Base-by-base conservation (phyloP, 208 protist genomes). In the Leishmania aethiopica region DNA sequence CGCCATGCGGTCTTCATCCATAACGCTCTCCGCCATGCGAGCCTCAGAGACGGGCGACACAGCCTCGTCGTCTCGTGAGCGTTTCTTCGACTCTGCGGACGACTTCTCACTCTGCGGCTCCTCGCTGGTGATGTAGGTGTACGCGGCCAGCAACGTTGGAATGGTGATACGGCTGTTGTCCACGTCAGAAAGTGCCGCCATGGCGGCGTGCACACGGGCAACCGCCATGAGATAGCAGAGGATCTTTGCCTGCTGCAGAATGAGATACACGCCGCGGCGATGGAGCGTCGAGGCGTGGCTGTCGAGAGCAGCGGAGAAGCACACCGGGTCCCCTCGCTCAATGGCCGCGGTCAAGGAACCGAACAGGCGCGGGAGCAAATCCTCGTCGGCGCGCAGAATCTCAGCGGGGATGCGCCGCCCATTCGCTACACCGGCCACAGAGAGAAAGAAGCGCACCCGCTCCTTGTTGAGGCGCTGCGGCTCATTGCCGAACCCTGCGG, bases 141-240 rank as follows among this genome's bases (percentile, higher is more conserved):
- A 94, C 3, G 87, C 91, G 0, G 88, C 88, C 15, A 91, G 87
- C 51, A 97, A 70, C 3, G 87, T 88, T 13, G 78, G 70, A n/a
- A 97, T 76, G 2, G 92, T 88, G 55, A 97, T 85, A 57, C 92
- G 92, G 74, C 88, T 97, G 84, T 88, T 93, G 82, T 97, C 94
- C 11, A 83, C 85, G 42, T 85, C 89, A 3, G 74, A 72, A 42
- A 92, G 84, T 3, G 55, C 42, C 17, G 76, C 83, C 51, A 97
- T 84, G 45, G 87, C 89, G 5, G 88, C 84, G 75, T 95, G 91
- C 42, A 90, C 88, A 47, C 94, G 89, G 28, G 86, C 85, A 5
- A 97, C 81, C 3, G 95, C 83, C 75, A 90, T 83, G 55, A 96
- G 80, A 79, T 91, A 92, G 84, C 91, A 95, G 45, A 92, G 81